These are phyloP conservation scores for Coniella vitis DNA, from an alignment of 2,329 filamentous ascomycete species.

Conservation along the genomic window DNA sequence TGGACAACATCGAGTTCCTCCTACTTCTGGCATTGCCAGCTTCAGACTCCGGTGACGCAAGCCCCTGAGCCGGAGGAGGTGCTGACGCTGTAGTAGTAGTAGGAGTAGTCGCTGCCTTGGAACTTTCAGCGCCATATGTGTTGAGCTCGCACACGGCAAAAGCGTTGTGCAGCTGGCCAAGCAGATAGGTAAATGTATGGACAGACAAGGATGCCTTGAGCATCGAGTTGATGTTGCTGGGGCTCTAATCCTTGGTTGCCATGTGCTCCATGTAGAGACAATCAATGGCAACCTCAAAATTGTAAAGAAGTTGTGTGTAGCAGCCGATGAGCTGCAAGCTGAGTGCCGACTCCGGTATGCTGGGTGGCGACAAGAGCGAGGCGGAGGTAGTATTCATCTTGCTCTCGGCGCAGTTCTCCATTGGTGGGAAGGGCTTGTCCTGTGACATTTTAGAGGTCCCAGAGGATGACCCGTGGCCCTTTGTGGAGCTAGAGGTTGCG, in stretches of 20 bases:
- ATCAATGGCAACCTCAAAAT: background rate
- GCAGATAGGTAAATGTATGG: background rate
- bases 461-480: background rate
- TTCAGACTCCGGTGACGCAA: background rate
- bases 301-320: background rate
- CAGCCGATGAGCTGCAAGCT: background rate
- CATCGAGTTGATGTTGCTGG: background rate
- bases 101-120: background rate
- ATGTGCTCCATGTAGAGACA: background rate
- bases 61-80: no score
- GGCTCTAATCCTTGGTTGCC: background rate
- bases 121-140: background rate
- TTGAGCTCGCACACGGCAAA: background rate
- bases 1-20: background rate
- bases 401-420: background rate
- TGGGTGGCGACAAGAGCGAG: background rate
- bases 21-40: background rate
- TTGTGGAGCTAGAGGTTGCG: background rate
- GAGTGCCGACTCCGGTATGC: background rate
- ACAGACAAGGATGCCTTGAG: background rate
- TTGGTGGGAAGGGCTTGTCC: background rate
- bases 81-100: background rate
- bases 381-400: background rate
- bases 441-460: background rate
- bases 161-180: background rate